Evolutionary conservation across 495 filamentous ascomycete species (phyloP), one percentile per base, ranked within the genome.

Genomic region (Daldinia bambusicola): DNA sequence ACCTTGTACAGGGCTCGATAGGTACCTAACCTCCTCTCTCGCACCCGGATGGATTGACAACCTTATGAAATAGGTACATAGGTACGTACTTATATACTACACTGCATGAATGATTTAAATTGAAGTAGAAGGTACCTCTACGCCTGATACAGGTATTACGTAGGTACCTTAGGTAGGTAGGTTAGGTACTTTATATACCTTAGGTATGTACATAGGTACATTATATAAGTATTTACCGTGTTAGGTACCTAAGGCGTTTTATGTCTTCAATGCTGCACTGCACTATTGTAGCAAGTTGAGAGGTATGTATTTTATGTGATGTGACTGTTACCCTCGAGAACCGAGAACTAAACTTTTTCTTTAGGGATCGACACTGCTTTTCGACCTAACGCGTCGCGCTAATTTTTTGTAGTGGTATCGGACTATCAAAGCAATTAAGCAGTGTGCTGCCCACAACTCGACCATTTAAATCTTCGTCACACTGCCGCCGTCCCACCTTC

Each of bases 331-430:
- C 13, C 9, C 10, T 13, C 12, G 20, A 48, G 7, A 2, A 48
- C 8, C n/a, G n/a, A n/a, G n/a, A 26, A 26, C 26, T 26, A 26
- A 3, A 26, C 13, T 32, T 34, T 50, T 61, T 22, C 37, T 18
- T 32, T 32, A 37, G 32, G 16, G 55, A 66, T 59, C 50, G 16
- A 66, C 67, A 51, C 14, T 20, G 16, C 57, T 31, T 32, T 16
- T 52, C 20, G 22, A 40, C 50, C 56, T 26, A 66, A 65, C 66
- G 53, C 59, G 63, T 40, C 61, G 53, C 72, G 62, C 62, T 76
- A 67, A 63, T 12, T 32, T 48, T 48, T 48, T 48, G 13, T 32
- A n/a, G 50, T 53, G 50, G 12, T 16, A 16, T 16, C 4, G 4
- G 5, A 16, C 22, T 12, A 26, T 26, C 31, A 53, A 32, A 32